Conservation (phyloP, 805 yeast species). For the Yamadazyma laniorum region DNA sequence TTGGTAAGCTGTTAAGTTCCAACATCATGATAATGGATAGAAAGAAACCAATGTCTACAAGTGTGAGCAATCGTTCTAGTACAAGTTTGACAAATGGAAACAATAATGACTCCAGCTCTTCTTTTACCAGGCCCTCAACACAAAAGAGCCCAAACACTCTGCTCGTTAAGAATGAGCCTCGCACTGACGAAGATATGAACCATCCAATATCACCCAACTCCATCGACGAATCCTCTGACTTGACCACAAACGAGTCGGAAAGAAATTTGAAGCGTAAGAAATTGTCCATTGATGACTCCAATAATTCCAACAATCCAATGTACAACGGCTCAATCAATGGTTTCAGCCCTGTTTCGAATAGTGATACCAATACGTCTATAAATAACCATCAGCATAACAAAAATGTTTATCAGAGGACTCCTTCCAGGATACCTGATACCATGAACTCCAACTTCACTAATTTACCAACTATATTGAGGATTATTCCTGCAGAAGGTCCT, state of each 20-base stretch:
- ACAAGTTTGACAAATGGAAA: conserved; percentile 3
- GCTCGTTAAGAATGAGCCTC: conserved; percentile 6
- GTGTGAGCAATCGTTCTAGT: conserved; percentile 2
- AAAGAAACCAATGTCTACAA: conserved; percentile 55
- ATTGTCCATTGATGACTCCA: conserved; percentile 46
- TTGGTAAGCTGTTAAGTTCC: conserved; percentile 70
- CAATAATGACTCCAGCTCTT: conserved; percentile 5
- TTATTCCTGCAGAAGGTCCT: conserved; percentile 95
- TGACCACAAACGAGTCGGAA: conserved; percentile 37
- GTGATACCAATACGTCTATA: conserved; percentile 37
- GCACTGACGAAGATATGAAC: conserved; percentile 2
- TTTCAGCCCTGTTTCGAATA: conserved; percentile 45
- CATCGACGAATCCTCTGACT: conserved; percentile 59
- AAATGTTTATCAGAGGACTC: conserved; percentile 10
- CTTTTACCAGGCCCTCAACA: neutral
- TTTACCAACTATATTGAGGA: conserved; percentile 69
- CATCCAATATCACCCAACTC: conserved; percentile 62
- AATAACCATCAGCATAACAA: conserved; percentile 7
- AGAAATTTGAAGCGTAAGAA: conserved; percentile 50
- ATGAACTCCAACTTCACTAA: conserved; percentile 11
- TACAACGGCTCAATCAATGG: conserved; percentile 39
- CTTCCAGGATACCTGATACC: conserved; percentile 13
- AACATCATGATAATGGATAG: conserved; percentile 93
- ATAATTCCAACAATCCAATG: conserved; percentile 37
- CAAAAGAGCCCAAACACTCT: conserved; percentile 11